Base-by-base conservation (phyloP, 306 rosid genomes). In the Pterocarpus santalinus region DNA sequence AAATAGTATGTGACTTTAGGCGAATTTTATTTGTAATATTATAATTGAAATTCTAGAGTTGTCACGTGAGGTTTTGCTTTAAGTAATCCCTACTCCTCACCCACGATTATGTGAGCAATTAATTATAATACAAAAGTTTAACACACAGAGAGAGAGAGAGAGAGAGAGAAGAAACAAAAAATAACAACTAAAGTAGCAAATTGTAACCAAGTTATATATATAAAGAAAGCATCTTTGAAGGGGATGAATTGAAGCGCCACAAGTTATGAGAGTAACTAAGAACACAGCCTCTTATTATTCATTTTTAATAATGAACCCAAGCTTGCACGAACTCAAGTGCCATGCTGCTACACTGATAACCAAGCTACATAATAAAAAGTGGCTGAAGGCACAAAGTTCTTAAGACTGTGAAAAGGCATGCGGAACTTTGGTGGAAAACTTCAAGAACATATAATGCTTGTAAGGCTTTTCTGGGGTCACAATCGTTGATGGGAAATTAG, bases 401-500 rank as follows among this genome's bases (percentile, higher is more conserved):
- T 36, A 81, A 0, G 16, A 38, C 7, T 34, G 22, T 66, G 86
- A 66, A 66, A 76, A 86, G n/a, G 13, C 68, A 77, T 30, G 36
- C 9, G 83, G 65, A 58, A 72, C 73, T 52, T 78, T 76, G 35
- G 86, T 84, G 5, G 93, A 91, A 67, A 94, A 92, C 88, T 85
- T 81, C 2, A 88, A 69, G 17, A 89, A 74, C 90, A 89, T 88
- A 47, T 15, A 9, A 72, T 91, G 98, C 10, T 77, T 87, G 61
- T 91, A 91, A 77, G 91, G 79, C 81, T 85, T 80, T 67, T 82
- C 80, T 1, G 89, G 91, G 16, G 82, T 89, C 33, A 94, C 90
- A 84, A 92, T 92, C 4, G 91, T 90, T 4, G 98, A 92, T 4
- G 97, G 97, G 66, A 94, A 94, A 81, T 88, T 89, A 34, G 87